A percentile compares a stretch with the other conserved stretches of the same genome.
These are phyloP conservation scores for Glomus cerebriforme DNA, from an alignment of 192 early-diverging fungal species.

Conservation along the genomic window DNA sequence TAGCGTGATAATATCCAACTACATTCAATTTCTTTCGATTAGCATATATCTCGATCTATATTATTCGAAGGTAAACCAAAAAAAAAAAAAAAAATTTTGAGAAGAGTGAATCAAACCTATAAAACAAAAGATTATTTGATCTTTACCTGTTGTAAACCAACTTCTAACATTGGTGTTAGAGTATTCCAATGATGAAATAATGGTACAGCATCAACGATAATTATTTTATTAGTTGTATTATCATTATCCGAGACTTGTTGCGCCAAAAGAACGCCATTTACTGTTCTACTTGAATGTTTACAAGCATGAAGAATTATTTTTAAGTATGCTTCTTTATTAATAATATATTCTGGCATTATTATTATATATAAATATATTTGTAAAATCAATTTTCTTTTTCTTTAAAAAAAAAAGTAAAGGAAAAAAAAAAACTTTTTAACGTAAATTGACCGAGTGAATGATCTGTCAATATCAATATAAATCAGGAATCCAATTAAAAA, in stretches of 20 bases:
- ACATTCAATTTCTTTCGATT: conserved; percentile 49
- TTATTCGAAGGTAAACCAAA: background rate
- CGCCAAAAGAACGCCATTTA: conserved; percentile 79
- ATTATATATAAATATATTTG: background rate
- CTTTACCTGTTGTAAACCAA: conserved; percentile 78
- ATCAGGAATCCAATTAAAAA: background rate
- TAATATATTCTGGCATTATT: conserved; percentile 13
- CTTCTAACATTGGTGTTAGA: conserved; percentile 81
- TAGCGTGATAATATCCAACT: conserved; percentile 67
- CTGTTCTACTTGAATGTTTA: conserved; percentile 76
- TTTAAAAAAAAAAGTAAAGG: background rate
- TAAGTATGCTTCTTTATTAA: conserved; percentile 59
- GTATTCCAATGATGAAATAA: conserved; percentile 81
- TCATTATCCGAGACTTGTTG: conserved; percentile 30
- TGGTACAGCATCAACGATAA: conserved; percentile 75
- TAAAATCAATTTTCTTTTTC: background rate
- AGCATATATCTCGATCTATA: conserved; percentile 61
- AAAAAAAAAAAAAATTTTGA: conserved; percentile 22
- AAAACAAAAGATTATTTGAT: background rate
- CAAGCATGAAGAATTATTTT: conserved; percentile 80
- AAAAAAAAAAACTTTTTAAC: background rate
- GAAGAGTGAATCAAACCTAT: no score
- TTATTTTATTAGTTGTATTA: conserved; percentile 18
- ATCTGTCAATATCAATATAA: background rate
- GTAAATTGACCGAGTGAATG: no score